These are phyloP conservation scores for Dioszegia aurantiaca DNA, from an alignment of 768 basidiomycete genomes.

Conservation along the genomic window DNA sequence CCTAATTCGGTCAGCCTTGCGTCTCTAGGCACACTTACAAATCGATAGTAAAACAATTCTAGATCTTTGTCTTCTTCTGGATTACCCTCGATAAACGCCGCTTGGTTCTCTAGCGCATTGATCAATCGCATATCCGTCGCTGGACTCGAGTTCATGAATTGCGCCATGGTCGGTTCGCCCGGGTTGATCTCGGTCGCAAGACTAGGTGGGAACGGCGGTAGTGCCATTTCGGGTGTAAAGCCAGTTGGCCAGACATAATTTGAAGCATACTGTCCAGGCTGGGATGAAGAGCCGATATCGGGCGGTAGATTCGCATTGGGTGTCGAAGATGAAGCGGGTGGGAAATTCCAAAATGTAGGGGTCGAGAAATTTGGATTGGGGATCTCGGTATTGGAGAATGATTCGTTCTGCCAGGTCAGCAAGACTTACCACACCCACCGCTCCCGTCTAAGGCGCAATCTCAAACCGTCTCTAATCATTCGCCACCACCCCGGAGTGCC, in stretches of 20 bases:
- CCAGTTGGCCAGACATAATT: constrained; percentile 40
- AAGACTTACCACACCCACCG: too few species aligned
- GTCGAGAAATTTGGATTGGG: not conserved
- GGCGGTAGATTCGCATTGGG: not conserved
- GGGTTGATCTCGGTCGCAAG: not conserved
- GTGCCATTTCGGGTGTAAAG: constrained; percentile 23
- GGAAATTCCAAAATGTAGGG: constrained; percentile 2
- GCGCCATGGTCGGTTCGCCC: constrained; percentile 15
- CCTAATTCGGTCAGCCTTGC: constrained; percentile 19
- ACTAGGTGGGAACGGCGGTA: not conserved
- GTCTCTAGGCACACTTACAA: constrained; percentile 29
- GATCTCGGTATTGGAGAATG: not conserved
- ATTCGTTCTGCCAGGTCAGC: constrained; percentile 4
- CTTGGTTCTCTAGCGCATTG: constrained; percentile 36
- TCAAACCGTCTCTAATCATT: too few species aligned
- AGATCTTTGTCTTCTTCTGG: constrained; percentile 44
- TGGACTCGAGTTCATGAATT: constrained; percentile 16
- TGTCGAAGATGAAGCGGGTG: not conserved
- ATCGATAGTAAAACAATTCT: constrained; percentile 48
- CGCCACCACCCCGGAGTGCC: too few species aligned
- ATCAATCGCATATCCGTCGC: constrained; percentile 33
- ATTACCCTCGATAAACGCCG: constrained; percentile 48
- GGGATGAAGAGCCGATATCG: not conserved
- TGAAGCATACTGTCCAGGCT: not conserved
- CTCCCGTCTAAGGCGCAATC: too few species aligned